Conservation (phyloP, 805 yeast species). For the Kodamaea laetipori region DNA sequence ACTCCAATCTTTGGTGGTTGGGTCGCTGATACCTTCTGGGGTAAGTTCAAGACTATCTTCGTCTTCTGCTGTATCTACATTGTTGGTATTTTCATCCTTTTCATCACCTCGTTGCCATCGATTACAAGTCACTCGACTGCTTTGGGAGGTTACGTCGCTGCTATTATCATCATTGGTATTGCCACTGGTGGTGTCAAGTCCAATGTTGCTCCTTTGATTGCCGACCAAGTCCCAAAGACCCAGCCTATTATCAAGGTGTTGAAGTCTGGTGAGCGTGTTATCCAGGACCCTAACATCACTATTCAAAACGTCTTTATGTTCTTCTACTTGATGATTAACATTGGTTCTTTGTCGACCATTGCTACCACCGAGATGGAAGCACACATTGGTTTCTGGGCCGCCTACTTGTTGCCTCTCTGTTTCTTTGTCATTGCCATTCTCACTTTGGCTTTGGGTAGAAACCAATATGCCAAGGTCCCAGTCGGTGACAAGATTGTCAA, state of each 20-base stretch:
- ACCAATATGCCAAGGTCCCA: conserved; percentile 57
- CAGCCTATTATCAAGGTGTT: conserved; percentile 40
- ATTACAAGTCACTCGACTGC: conserved; percentile 52
- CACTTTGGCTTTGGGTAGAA: conserved; percentile 55
- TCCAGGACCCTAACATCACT: conserved; percentile 66
- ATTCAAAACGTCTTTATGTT: conserved; percentile 74
- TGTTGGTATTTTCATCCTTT: conserved; percentile 61
- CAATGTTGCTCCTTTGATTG: conserved; percentile 73
- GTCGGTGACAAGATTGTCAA: conserved; percentile 64
- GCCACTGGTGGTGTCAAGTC: conserved; percentile 85
- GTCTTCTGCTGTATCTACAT: conserved; percentile 61
- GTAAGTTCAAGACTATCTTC: conserved; percentile 69
- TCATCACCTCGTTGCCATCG: conserved; percentile 69
- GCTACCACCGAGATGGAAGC: conserved; percentile 76
- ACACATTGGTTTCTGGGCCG: conserved; percentile 71
- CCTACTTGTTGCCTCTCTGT: conserved; percentile 68
- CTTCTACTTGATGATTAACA: conserved; percentile 74
- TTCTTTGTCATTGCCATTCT: conserved; percentile 55
- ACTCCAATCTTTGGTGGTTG: conserved; percentile 80
- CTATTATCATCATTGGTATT: conserved; percentile 63
- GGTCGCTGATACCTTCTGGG: conserved; percentile 72
- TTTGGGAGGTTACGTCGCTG: conserved; percentile 61
- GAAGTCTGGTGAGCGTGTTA: conserved; percentile 43
- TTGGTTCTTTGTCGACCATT: conserved; percentile 73
- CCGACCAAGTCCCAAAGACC: conserved; percentile 49